These are phyloP conservation scores for Diutina siamensis DNA, from an alignment of 1,139 yeast species.

Conservation along the genomic window DNA sequence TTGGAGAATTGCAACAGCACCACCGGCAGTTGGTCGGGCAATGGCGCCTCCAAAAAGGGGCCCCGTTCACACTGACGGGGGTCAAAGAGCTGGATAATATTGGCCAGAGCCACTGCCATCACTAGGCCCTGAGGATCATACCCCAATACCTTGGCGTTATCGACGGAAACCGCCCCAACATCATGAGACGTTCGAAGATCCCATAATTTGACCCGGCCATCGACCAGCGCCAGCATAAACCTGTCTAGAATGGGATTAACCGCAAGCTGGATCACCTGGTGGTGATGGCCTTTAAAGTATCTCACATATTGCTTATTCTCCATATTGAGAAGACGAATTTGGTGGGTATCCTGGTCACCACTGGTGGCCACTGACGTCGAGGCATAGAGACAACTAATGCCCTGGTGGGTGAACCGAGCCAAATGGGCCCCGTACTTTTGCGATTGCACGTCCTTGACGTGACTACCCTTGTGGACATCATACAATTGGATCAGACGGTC, in stretches of 20 bases:
- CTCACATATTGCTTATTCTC: constrained; percentile 72
- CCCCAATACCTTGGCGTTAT: constrained; percentile 47
- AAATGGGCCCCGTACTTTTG: constrained; percentile 89
- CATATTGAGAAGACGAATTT: constrained; percentile 62
- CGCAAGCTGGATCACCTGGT: constrained; percentile 59
- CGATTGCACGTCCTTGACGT: constrained; percentile 55
- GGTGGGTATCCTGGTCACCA: constrained; percentile 43
- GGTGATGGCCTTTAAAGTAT: constrained; percentile 81
- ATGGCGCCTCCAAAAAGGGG: constrained; percentile 36
- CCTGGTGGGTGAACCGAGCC: constrained; percentile 70
- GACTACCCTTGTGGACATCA: constrained; percentile 63
- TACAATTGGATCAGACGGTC: constrained; percentile 81
- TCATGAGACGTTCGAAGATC: constrained; percentile 56
- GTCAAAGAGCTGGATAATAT: constrained; percentile 50
- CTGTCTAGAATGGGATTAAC: constrained; percentile 64
- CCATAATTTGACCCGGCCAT: constrained; percentile 80
- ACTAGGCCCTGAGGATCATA: constrained; percentile 80
- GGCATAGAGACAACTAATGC: constrained; percentile 67
- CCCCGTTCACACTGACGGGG: constrained; percentile 42
- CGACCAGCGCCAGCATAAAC: constrained; percentile 61
- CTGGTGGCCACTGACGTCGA: constrained; percentile 40
- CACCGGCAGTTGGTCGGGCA: constrained; percentile 19
- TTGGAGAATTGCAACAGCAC: constrained; percentile 72
- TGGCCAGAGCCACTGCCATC: constrained; percentile 54
- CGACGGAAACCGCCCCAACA: constrained; percentile 50